Conservation (phyloP, 306 rosid species). For the Rosa multiflora region DNA sequence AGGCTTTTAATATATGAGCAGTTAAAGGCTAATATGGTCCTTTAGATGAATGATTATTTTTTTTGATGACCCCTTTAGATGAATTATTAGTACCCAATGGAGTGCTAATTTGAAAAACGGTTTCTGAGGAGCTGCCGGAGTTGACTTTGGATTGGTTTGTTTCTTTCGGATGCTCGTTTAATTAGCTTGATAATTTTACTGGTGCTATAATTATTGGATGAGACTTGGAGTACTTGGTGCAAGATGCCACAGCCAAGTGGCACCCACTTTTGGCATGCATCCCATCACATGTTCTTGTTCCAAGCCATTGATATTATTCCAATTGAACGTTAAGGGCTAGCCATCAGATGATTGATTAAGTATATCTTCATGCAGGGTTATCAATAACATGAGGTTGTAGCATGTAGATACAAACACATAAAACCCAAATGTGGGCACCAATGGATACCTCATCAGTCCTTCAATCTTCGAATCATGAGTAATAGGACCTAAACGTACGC, state of each 20-base stretch:
- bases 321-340: background rate
- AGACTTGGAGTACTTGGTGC: constrained; percentile 26
- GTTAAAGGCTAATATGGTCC: constrained; percentile 35
- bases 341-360: background rate
- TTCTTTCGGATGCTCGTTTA: constrained; percentile 19
- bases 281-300: constrained; percentile 26
- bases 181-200: constrained; percentile 30
- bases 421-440: constrained; percentile 10
- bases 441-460: background rate
- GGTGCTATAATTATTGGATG: constrained; percentile 30
- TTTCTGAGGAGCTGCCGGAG: constrained; percentile 25
- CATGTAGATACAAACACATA: constrained; percentile 1
- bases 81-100: constrained; percentile 25
- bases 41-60: background rate
- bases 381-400: constrained; percentile 10
- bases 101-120: constrained; percentile 35
- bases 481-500: constrained; percentile 1
- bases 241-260: constrained; percentile 24
- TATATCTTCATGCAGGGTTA: constrained; percentile 4
- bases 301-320: constrained; percentile 12
- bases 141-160: constrained; percentile 43
- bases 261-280: constrained; percentile 15
- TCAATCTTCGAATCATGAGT: constrained; percentile 3
- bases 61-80: background rate
- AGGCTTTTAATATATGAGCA: background rate